Evolutionary conservation across 2,329 filamentous ascomycete species (phyloP).

Genomic region (Cryphonectria japonica): DNA sequence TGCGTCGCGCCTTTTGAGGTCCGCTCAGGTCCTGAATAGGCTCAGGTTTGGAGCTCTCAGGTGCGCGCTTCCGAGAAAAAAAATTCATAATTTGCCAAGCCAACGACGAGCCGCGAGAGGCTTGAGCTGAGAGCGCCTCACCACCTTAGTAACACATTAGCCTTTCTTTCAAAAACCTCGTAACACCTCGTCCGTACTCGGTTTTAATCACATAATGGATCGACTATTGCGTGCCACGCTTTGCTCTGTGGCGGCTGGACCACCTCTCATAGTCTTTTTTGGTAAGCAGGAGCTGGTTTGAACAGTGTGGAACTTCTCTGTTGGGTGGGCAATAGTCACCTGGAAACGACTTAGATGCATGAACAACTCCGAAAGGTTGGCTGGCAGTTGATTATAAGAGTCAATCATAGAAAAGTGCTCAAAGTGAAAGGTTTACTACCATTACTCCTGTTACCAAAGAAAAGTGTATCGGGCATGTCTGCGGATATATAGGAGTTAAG

Average conservation of each 20-base stretch:
- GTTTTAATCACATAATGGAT: background rate
- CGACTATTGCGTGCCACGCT: background rate
- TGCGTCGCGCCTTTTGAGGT: background rate
- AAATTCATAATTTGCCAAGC: background rate
- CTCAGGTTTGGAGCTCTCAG: background rate
- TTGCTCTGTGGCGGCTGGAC: background rate
- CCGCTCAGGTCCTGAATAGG: background rate
- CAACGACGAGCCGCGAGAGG: background rate
- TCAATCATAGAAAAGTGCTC: background rate
- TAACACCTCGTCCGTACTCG: background rate
- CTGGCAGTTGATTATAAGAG: background rate
- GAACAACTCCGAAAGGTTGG: background rate
- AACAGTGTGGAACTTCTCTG: background rate
- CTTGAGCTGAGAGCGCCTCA: slow-evolving; percentile 6
- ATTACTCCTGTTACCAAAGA: too few species aligned
- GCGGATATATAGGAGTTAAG: background rate
- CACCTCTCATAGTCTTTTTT: background rate
- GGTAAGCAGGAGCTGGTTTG: background rate
- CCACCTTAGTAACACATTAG: background rate
- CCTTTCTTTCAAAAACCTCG: background rate
- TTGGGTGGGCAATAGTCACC: background rate
- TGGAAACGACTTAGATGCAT: background rate
- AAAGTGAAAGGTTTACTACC: background rate
- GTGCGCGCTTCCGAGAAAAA: background rate
- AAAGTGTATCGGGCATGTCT: background rate